phyloP scores from a whole-genome alignment of 805 yeast genomes.

The Kodamaea leandrae region DNA sequence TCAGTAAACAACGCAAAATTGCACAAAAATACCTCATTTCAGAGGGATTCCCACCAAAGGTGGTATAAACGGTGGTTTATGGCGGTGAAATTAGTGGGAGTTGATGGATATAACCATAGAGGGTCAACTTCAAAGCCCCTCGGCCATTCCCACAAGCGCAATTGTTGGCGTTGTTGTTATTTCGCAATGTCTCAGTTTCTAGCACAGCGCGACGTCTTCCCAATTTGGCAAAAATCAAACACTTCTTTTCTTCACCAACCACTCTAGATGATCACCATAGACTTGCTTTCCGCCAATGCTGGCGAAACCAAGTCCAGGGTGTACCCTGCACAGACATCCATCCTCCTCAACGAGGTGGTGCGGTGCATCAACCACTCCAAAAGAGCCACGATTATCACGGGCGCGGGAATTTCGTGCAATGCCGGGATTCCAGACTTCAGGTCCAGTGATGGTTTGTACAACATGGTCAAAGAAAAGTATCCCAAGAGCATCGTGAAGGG shows the following conservation, averaged over 20 bases:
- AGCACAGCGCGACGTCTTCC: too few species aligned
- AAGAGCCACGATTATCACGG: conserved; percentile 71
- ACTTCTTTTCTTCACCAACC: conserved; percentile 1
- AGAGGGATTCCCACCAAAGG: too few species aligned
- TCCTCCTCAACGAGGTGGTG: conserved; percentile 38
- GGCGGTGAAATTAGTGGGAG: too few species aligned
- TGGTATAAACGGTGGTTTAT: too few species aligned
- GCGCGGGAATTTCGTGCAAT: conserved; percentile 95
- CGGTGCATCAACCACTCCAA: conserved; percentile 50
- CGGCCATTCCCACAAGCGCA: too few species aligned
- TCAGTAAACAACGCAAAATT: too few species aligned
- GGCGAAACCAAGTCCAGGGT: not conserved
- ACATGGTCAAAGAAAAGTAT: conserved; percentile 60
- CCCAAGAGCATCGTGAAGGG: conserved; percentile 72
- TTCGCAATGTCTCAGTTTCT: too few species aligned
- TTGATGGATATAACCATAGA: too few species aligned
- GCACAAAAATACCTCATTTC: too few species aligned
- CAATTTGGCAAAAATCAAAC: conserved; percentile 11
- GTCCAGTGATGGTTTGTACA: conserved; percentile 78
- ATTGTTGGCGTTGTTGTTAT: too few species aligned
- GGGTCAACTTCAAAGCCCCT: too few species aligned
- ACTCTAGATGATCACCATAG: conserved; percentile 13
- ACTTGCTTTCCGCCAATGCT: conserved; percentile 7
- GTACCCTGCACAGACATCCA: conserved; percentile 16
- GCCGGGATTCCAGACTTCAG: conserved; percentile 98